These are phyloP conservation scores for Scutellaria minor DNA, from an alignment of 257 asterid genomes.

Conservation along the genomic window DNA sequence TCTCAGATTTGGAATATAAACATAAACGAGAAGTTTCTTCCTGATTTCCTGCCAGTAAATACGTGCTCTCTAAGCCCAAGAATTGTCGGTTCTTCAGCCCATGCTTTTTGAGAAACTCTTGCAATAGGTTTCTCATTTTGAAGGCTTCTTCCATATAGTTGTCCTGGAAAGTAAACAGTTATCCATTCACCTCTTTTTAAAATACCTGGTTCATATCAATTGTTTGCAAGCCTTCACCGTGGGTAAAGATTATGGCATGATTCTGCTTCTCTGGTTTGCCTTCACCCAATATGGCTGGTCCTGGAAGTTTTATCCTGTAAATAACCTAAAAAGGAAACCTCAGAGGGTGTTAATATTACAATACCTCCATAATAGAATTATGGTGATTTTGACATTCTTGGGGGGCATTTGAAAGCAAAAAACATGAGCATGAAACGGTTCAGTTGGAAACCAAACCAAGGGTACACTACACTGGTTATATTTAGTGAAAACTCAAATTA, in stretches of 20 bases:
- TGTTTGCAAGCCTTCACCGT: conserved; percentile 98
- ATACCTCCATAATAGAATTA: conserved; percentile 4
- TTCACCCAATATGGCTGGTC: conserved; percentile 88
- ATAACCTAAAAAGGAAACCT: conserved; percentile 60
- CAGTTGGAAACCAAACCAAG: conserved; percentile 4
- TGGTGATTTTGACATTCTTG: conserved; percentile 6
- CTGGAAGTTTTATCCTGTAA: conserved; percentile 91
- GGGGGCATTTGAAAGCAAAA: conserved; percentile 6
- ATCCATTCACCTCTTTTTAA: conserved; percentile 20
- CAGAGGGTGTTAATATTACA: conserved; percentile 17
- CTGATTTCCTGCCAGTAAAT: conserved; percentile 77
- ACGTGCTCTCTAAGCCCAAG: conserved; percentile 96
- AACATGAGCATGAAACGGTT: conserved; percentile 19
- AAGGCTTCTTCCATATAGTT: conserved; percentile 98
- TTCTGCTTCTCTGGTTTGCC: conserved; percentile 99
- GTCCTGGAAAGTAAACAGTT: conserved; percentile 56
- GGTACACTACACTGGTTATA: conserved; percentile 9
- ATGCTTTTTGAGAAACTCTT: conserved; percentile 82
- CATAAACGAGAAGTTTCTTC: conserved; percentile 13
- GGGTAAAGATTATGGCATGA: conserved; percentile 95
- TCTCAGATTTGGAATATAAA: conserved; percentile 25
- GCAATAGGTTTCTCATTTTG: conserved; percentile 91
- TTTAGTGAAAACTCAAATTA: conserved; percentile 10
- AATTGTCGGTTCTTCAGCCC: conserved; percentile 93
- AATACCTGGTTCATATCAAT: conserved; percentile 97